phyloP scores from a whole-genome alignment of 495 filamentous ascomycete species.

The Parachaetomium inaequale region DNA sequence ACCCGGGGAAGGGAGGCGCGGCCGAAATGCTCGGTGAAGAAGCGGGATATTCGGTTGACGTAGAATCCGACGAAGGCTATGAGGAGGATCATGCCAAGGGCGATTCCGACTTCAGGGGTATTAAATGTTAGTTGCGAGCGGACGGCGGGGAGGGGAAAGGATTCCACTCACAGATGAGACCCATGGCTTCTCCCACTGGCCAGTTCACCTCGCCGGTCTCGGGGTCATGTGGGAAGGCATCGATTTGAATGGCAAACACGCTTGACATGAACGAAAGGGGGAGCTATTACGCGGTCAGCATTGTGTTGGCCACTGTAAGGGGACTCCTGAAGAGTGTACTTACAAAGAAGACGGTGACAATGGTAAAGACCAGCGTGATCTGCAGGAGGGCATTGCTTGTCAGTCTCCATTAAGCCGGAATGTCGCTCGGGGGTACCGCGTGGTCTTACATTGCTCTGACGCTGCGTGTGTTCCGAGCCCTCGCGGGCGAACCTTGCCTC shows the following conservation, averaged over 20 bases:
- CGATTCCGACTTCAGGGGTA: background rate
- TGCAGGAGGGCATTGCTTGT: background rate
- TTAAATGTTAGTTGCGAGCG: background rate
- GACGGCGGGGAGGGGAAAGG: background rate
- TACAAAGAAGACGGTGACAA: slow-evolving; percentile 13
- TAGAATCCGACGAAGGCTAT: slow-evolving; percentile 1
- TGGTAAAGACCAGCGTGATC: slow-evolving; percentile 14
- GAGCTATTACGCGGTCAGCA: background rate
- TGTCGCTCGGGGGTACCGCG: background rate
- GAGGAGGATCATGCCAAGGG: background rate
- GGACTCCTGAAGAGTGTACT: background rate
- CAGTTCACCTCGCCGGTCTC: slow-evolving; percentile 9
- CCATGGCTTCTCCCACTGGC: slow-evolving; percentile 1
- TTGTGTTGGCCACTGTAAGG: background rate
- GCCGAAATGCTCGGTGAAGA: background rate
- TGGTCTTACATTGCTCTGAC: slow-evolving; percentile 10
- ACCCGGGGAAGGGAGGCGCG: background rate
- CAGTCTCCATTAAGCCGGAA: background rate
- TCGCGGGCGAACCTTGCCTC: slow-evolving; percentile 12
- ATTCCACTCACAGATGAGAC: slow-evolving; percentile 8
- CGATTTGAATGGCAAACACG: slow-evolving; percentile 11
- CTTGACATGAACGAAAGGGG: slow-evolving; percentile 12
- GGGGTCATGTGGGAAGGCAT: slow-evolving; percentile 6
- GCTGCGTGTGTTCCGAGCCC: slow-evolving; percentile 12
- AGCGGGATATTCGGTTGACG: background rate